These are phyloP conservation scores for Blastocystis sp. DNA, from an alignment of 352 stramenopile species.

Conservation along the genomic window DNA sequence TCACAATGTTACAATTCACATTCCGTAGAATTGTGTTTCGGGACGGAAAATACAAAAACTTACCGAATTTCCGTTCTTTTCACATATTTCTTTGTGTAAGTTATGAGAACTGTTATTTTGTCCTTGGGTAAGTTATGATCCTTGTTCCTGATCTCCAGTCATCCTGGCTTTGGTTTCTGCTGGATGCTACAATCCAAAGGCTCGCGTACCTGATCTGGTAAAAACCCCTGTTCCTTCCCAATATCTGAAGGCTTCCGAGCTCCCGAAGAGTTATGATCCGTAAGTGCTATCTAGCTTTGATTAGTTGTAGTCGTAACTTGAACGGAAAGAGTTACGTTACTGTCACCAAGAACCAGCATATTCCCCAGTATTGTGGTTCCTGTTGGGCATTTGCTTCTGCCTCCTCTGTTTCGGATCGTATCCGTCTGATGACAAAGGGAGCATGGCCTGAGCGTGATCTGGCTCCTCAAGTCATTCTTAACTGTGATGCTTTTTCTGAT, in stretches of 20 bases:
- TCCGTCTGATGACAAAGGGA: conserved; percentile 66
- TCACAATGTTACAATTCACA: too few relatives aligned
- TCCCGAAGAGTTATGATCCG: conserved; percentile 56
- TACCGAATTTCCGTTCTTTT: too few relatives aligned
- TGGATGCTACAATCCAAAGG: conserved; percentile 44
- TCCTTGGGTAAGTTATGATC: neutral
- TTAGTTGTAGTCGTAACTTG: conserved; percentile 72
- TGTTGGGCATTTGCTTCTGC: conserved; percentile 76
- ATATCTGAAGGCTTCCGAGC: neutral
- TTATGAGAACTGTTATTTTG: conserved; percentile 15
- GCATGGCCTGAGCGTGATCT: conserved; percentile 72
- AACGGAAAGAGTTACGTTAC: conserved; percentile 86
- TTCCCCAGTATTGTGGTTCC: conserved; percentile 82
- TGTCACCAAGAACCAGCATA: conserved; percentile 96
- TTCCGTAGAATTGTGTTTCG: too few relatives aligned
- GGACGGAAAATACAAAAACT: too few relatives aligned
- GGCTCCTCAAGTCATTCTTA: conserved; percentile 76
- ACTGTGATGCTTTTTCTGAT: conserved; percentile 74
- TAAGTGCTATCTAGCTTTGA: neutral
- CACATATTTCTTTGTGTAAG: conserved; percentile 24
- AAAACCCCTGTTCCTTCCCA: conserved; percentile 15
- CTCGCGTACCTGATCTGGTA: conserved; percentile 23
- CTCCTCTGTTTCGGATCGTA: conserved; percentile 41
- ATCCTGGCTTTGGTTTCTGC: conserved; percentile 22
- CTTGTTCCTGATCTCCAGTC: neutral